phyloP scores from a whole-genome alignment of 192 early-diverging fungal genomes.

The Ambispora gerdemannii region DNA sequence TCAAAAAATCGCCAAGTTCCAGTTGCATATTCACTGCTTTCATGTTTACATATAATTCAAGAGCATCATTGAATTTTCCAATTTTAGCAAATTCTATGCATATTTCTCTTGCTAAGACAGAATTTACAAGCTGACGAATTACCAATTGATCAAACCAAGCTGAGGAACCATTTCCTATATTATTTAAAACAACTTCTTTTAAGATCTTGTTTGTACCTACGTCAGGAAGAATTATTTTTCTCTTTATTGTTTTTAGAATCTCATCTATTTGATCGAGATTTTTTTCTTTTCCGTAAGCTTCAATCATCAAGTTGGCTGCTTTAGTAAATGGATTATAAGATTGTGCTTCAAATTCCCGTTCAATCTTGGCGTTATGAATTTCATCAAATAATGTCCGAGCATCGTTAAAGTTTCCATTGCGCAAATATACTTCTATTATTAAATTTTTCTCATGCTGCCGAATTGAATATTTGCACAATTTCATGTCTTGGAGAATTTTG shows the following conservation, averaged over 20 bases:
- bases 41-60: constrained; percentile 40
- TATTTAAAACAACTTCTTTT: constrained; percentile 27
- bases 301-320: constrained; percentile 21
- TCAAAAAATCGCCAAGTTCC: constrained; percentile 30
- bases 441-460: background rate
- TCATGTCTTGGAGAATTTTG: constrained; percentile 12
- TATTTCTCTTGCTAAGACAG: constrained; percentile 32
- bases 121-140: constrained; percentile 31
- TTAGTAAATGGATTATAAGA: no score
- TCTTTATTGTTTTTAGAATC: constrained; percentile 60
- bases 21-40: constrained; percentile 25
- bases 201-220: constrained; percentile 34
- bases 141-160: constrained; percentile 37
- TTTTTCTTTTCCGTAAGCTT: constrained; percentile 28
- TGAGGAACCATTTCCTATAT: constrained; percentile 14
- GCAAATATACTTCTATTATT: constrained; percentile 22
- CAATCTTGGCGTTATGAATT: background rate
- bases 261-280: constrained; percentile 56
- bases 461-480: background rate
- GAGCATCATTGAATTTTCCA: constrained; percentile 33
- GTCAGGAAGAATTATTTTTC: constrained; percentile 57
- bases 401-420: background rate
- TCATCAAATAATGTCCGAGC: constrained; percentile 14
- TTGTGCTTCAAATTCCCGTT: background rate
- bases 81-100: constrained; percentile 33